Evolutionary conservation across 768 basidiomycete species (phyloP).

Genomic region (Leccinum variicolor): DNA sequence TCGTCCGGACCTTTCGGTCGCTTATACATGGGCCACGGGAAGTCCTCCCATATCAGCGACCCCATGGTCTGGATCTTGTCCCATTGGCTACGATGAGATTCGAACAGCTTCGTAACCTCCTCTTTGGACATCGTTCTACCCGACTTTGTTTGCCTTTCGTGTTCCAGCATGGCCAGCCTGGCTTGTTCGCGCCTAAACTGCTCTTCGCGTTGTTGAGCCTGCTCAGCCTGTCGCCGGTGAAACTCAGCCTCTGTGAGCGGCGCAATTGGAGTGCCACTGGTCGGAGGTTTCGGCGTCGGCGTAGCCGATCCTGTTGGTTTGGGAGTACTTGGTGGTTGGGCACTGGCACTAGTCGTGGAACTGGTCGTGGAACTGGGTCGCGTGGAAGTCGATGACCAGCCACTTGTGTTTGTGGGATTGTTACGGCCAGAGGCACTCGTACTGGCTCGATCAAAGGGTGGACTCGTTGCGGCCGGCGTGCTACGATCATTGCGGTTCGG

Average conservation of each 20-base stretch:
- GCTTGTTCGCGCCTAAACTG: constrained; percentile 68
- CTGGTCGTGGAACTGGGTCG: constrained; percentile 26
- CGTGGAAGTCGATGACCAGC: constrained; percentile 29
- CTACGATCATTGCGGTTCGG: constrained; percentile 32
- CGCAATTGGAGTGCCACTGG: constrained; percentile 17
- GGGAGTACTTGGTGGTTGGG: constrained; percentile 23
- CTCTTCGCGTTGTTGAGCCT: constrained; percentile 63
- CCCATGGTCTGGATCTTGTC: constrained; percentile 36
- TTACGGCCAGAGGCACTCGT: constrained; percentile 26
- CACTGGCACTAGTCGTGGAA: constrained; percentile 19
- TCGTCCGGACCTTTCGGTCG: constrained; percentile 57
- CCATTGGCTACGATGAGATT: constrained; percentile 65
- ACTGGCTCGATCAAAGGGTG: constrained; percentile 32
- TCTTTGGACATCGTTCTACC: constrained; percentile 55
- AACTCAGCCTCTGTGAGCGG: constrained; percentile 50
- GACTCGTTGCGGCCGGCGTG: constrained; percentile 30
- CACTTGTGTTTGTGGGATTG: constrained; percentile 16
- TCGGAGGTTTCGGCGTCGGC: constrained; percentile 19
- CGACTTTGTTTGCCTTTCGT: constrained; percentile 38
- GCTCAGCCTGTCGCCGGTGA: constrained; percentile 61
- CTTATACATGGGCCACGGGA: constrained; percentile 74
- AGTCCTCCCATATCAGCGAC: constrained; percentile 58
- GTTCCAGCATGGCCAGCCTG: constrained; percentile 48
- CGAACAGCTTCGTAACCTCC: constrained; percentile 53
- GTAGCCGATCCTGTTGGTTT: constrained; percentile 24